Evolutionary conservation across 495 filamentous ascomycete species (phyloP), one percentile per base, ranked within the genome.

Genomic region (Cudoniella acicularis): DNA sequence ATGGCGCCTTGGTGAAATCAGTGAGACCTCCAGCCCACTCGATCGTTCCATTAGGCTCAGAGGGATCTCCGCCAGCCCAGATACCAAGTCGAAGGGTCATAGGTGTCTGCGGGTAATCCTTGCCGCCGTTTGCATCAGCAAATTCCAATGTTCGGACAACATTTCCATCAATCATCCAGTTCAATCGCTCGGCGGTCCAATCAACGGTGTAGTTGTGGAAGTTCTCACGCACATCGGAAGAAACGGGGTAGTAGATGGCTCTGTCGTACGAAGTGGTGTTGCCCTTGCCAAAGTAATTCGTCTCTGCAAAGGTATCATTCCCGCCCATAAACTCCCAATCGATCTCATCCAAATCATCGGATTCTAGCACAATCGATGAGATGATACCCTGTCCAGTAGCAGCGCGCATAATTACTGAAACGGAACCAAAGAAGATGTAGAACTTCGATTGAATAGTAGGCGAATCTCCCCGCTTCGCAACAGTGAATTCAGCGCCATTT

Each of bases 271-370:
- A 59, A 20, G 77, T 76, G 6, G 74, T 78, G 45, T 90, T 91
- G 40, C 90, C 90, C 70, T 94, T 93, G 65, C 91, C 90, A 63
- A 91, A 96, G 67, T 91, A 96, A 73, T 95, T 95, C 74, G 78
- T 92, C 64, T 89, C 83, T 16, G 83, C 88, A 22, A 78, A 67
- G 46, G 73, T 76, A 43, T 72, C 69, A 63, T 90, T 83, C 25
- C 79, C 83, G 48, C 90, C 88, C 18, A 90, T 79, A 75, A 89
- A 92, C 69, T 93, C 91, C 87, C 87, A 93, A 70, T 96, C 92
- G 56, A 96, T 87, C 68, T 96, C 92, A 67, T 96, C 92, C 18
- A 95, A 77, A 63, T 89, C 85, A 63, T 95, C 91, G 27, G 88
- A 92, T 64, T 91, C 82, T 64, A 93, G 77, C 42, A 95, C 90